Conservation (phyloP, 1,284 basidiomycete genomes). For the Pseudozyma sp. region DNA sequence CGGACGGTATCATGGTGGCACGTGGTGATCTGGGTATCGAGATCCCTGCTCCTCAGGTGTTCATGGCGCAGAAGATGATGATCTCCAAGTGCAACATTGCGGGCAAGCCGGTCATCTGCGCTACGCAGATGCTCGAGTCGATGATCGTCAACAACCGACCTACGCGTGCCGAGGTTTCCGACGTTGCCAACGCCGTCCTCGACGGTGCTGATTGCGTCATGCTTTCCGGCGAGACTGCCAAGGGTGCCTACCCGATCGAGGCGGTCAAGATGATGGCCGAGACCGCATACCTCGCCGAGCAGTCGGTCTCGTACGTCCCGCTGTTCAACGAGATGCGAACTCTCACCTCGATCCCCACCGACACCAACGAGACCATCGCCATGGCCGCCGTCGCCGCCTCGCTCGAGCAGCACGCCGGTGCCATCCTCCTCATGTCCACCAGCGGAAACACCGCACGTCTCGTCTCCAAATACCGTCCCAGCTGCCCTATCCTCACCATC, state of each 20-base stretch:
- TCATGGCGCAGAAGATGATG: constrained; percentile 69
- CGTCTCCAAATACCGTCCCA: constrained; percentile 95
- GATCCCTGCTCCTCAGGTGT: constrained; percentile 74
- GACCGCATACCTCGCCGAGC: constrained; percentile 68
- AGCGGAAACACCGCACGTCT: constrained; percentile 91
- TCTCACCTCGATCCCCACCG: constrained; percentile 63
- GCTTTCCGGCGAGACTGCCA: constrained; percentile 68
- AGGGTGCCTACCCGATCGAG: constrained; percentile 67
- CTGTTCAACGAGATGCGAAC: constrained; percentile 72
- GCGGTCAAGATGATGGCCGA: constrained; percentile 71
- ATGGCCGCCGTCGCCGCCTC: constrained; percentile 66
- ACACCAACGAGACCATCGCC: constrained; percentile 67
- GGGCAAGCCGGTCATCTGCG: constrained; percentile 91
- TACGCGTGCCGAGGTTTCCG: constrained; percentile 68
- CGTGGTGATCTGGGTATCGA: constrained; percentile 69
- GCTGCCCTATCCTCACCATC: constrained; percentile 88
- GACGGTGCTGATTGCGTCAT: constrained; percentile 69
- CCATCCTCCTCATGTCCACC: constrained; percentile 93
- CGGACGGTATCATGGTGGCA: constrained; percentile 69
- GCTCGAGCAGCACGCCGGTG: constrained; percentile 67
- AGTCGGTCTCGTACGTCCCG: constrained; percentile 65
- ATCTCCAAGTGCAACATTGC: constrained; percentile 69
- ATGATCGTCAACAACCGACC: constrained; percentile 69
- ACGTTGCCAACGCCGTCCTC: constrained; percentile 68
- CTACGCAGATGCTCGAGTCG: constrained; percentile 99